phyloP scores from a whole-genome alignment of 225 moss, liverwort and hornwort genomes.

The Takakia lepidozioides region DNA sequence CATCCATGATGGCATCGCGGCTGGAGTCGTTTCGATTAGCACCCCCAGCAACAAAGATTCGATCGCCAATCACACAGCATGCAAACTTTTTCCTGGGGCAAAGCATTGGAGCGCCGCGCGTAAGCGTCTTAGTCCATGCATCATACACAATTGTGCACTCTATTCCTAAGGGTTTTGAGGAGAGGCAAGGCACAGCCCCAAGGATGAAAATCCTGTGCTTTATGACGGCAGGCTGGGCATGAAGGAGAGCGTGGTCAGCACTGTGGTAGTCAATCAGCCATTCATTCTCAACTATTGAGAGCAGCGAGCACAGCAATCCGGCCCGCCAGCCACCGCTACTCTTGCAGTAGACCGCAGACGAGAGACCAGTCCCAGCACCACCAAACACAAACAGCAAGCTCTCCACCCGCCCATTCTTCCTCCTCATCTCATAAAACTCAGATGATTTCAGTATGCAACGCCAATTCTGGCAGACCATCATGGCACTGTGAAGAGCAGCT shows the following conservation, averaged over 20 bases:
- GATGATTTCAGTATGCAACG: slow-evolving; percentile 55
- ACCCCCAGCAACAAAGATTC: slow-evolving; percentile 72
- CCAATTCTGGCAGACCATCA: slow-evolving; percentile 91
- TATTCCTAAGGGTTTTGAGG: slow-evolving; percentile 32
- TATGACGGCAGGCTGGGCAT: slow-evolving; percentile 74
- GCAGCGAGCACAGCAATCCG: slow-evolving; percentile 54
- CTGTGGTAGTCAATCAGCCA: slow-evolving; percentile 64
- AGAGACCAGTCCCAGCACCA: slow-evolving; percentile 60
- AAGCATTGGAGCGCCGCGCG: slow-evolving; percentile 61
- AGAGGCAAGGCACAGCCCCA: slow-evolving; percentile 49
- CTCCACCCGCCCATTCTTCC: slow-evolving; percentile 53
- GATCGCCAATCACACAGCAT: slow-evolving; percentile 55
- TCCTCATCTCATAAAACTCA: slow-evolving; percentile 71
- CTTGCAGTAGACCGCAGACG: slow-evolving; percentile 63
- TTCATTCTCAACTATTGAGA: slow-evolving; percentile 56
- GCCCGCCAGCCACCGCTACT: slow-evolving; percentile 58
- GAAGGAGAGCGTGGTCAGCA: slow-evolving; percentile 62
- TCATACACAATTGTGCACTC: slow-evolving; percentile 80
- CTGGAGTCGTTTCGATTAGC: slow-evolving; percentile 53
- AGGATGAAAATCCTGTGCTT: slow-evolving; percentile 75
- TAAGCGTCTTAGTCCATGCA: slow-evolving; percentile 70
- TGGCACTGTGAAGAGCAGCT: slow-evolving; percentile 57
- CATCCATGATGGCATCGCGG: slow-evolving; percentile 55
- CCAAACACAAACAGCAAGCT: slow-evolving; percentile 77
- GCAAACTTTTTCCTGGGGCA: slow-evolving; percentile 75